A percentile compares a stretch with the other conserved stretches of the same genome.
These are phyloP conservation scores for Calycina marina DNA, from an alignment of 2,329 filamentous ascomycete genomes.

Conservation along the genomic window DNA sequence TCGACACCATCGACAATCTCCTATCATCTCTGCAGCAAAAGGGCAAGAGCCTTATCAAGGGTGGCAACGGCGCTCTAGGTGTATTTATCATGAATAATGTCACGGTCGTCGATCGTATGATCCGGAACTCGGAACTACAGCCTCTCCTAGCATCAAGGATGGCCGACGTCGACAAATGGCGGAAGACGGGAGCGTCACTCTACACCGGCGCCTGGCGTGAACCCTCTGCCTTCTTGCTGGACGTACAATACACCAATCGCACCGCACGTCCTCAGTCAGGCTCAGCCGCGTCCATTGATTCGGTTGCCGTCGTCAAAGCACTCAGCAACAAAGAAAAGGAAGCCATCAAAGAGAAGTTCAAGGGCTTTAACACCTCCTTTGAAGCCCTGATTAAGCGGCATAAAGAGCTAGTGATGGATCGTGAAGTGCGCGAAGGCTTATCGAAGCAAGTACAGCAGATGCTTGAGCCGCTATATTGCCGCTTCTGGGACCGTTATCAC, in stretches of 20 bases:
- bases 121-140: constrained; percentile 65
- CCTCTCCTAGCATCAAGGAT: constrained; percentile 55
- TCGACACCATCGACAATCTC: constrained; percentile 75
- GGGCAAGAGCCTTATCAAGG: constrained; percentile 40
- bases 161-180: constrained; percentile 62
- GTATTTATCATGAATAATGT: constrained; percentile 88
- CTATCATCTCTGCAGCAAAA: constrained; percentile 64
- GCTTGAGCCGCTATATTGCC: constrained; percentile 83
- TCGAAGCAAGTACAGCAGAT: constrained; percentile 77
- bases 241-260: constrained; percentile 83
- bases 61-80: constrained; percentile 64
- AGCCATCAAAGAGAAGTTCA: constrained; percentile 90
- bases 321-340: constrained; percentile 87
- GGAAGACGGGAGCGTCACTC: constrained; percentile 60
- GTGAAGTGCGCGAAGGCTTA: constrained; percentile 69
- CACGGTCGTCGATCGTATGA: constrained; percentile 69
- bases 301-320: constrained; percentile 67
- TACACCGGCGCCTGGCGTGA: constrained; percentile 22
- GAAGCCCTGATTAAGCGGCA: constrained; percentile 78
- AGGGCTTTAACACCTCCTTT: constrained; percentile 77
- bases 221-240: constrained; percentile 74
- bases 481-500: constrained; percentile 95
- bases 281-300: constrained; percentile 51
- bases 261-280: constrained; percentile 54
- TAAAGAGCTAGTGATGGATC: constrained; percentile 77